Evolutionary conservation across 1,139 yeast species (phyloP).

Genomic region (Candida sp.): DNA sequence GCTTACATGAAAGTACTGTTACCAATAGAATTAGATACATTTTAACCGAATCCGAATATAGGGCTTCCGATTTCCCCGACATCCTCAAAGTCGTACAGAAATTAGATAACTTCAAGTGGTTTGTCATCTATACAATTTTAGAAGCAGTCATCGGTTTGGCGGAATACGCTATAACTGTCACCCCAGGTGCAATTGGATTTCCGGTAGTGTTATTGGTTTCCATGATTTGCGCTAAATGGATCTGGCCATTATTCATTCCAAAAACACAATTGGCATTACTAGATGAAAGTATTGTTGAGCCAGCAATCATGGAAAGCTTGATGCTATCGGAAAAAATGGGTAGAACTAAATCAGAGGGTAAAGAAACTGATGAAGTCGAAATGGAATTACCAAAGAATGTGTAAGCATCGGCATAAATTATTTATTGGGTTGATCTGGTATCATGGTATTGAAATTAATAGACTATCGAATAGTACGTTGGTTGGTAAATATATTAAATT

Average conservation of each 20-base stretch:
- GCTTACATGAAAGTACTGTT: constrained; percentile 66
- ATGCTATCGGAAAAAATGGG: not conserved
- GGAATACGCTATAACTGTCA: constrained; percentile 83
- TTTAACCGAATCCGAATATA: constrained; percentile 54
- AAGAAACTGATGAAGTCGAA: not conserved
- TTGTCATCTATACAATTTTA: constrained; percentile 52
- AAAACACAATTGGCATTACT: constrained; percentile 54
- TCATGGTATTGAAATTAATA: too few species aligned
- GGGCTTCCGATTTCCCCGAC: constrained; percentile 35
- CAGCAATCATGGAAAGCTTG: constrained; percentile 15
- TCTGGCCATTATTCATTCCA: constrained; percentile 68
- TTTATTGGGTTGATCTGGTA: not conserved
- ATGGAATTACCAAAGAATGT: too few species aligned
- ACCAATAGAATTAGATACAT: constrained; percentile 61
- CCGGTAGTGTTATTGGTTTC: constrained; percentile 69
- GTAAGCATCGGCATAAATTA: too few species aligned
- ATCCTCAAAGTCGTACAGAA: constrained; percentile 30
- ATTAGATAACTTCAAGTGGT: constrained; percentile 43
- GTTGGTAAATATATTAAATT: too few species aligned
- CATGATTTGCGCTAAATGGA: constrained; percentile 62
- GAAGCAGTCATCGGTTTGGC: constrained; percentile 69
- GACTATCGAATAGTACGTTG: too few species aligned
- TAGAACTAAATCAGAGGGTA: not conserved
- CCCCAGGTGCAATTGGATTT: constrained; percentile 92
- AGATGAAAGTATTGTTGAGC: constrained; percentile 73